Percentiles rank a stretch among this genome's conserved stretches.
phyloP scores from a whole-genome alignment of 2,329 filamentous ascomycete species.

The Talaromyces sp. region DNA sequence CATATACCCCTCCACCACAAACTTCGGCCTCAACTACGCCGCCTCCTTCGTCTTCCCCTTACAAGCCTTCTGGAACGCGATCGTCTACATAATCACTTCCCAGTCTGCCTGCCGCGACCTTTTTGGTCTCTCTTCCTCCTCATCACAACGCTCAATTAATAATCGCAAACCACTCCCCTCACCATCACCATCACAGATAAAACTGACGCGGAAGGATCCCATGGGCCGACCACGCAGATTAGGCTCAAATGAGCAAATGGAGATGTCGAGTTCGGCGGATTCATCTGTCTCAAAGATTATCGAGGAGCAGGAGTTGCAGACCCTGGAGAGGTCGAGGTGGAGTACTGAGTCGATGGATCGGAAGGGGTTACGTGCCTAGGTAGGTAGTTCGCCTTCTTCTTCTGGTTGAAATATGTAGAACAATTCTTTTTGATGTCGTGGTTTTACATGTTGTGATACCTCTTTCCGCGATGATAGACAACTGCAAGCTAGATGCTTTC shows the following conservation, averaged over 20 bases:
- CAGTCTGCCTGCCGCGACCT: slow-evolving; percentile 19
- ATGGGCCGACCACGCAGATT: slow-evolving; percentile 17
- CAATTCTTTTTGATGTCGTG: background rate
- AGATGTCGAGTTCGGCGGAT: background rate
- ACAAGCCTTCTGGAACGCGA: slow-evolving; percentile 76
- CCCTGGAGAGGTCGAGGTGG: slow-evolving; percentile 15
- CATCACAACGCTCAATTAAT: background rate
- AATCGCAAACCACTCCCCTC: background rate
- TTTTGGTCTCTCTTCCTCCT: background rate
- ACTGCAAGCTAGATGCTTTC: background rate
- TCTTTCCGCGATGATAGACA: background rate
- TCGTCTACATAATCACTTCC: slow-evolving; percentile 71
- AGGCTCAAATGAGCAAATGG: slow-evolving; percentile 11
- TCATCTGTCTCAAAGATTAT: background rate
- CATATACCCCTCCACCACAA: slow-evolving; percentile 52
- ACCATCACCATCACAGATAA: slow-evolving; percentile 13
- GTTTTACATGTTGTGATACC: background rate
- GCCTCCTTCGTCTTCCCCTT: slow-evolving; percentile 71
- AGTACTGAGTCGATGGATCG: slow-evolving; percentile 8
- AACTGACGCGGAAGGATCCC: slow-evolving; percentile 5
- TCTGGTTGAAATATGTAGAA: background rate
- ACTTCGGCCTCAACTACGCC: slow-evolving; percentile 62
- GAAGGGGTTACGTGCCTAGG: background rate
- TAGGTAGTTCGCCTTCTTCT: background rate
- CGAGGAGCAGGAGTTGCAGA: slow-evolving; percentile 14